A percentile compares a stretch with the other conserved stretches of the same genome.
Conservation (phyloP, 257 asterid species). For the Scutellaria galericulata region DNA sequence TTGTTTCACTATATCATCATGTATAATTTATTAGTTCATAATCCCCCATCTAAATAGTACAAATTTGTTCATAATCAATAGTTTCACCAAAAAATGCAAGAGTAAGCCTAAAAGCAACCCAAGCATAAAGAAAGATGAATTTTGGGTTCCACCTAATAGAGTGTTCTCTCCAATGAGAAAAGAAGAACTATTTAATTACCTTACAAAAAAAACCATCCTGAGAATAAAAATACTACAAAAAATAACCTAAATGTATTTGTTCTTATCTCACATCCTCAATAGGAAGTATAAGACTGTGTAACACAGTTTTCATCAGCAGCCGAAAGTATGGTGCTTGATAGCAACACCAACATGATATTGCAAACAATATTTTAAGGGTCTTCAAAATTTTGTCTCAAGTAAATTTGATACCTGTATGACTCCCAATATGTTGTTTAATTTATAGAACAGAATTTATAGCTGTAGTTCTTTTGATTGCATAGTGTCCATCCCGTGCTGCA, state of each 20-base stretch:
- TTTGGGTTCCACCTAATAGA: too few relatives aligned
- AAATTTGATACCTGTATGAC: neutral
- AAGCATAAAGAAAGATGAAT: too few relatives aligned
- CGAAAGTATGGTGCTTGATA: neutral
- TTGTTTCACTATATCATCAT: too few relatives aligned
- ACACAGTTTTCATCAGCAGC: neutral
- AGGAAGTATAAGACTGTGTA: neutral
- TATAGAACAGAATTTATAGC: conserved; percentile 12
- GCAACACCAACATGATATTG: neutral
- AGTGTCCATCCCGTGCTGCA: neutral
- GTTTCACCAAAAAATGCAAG: too few relatives aligned
- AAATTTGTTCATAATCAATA: too few relatives aligned
- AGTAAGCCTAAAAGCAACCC: too few relatives aligned
- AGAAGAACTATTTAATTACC: neutral
- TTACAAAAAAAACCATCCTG: neutral
- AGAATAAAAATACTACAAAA: too few relatives aligned
- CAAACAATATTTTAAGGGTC: neutral
- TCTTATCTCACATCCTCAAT: too few relatives aligned
- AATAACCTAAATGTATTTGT: too few relatives aligned
- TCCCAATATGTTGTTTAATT: conserved; percentile 22
- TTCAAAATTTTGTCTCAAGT: conserved; percentile 8
- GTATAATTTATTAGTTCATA: too few relatives aligned
- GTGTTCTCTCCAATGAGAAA: too few relatives aligned
- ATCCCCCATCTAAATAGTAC: too few relatives aligned
- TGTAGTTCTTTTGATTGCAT: conserved; percentile 17